phyloP scores from a whole-genome alignment of 371 early-diverging fungal species.

The Mucor lusitanicus region DNA sequence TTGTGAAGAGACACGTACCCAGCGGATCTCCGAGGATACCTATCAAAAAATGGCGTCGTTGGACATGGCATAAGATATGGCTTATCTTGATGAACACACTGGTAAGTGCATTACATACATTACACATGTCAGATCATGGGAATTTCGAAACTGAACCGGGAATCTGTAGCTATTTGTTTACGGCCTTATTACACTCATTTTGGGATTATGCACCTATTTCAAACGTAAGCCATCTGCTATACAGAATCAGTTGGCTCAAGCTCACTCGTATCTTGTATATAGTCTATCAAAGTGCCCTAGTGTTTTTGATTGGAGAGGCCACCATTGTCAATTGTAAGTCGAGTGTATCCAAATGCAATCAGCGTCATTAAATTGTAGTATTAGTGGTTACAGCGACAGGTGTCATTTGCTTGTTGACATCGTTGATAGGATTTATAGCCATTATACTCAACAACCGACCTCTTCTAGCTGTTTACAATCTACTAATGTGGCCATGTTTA shows the following conservation, averaged over 20 bases:
- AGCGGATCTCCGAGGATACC: neutral
- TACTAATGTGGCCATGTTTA: conserved; percentile 58
- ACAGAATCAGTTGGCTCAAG: neutral
- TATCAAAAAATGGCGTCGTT: conserved; percentile 12
- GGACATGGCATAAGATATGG: conserved; percentile 11
- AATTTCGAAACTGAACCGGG: neutral
- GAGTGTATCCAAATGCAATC: neutral
- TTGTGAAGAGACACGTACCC: neutral
- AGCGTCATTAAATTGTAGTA: neutral
- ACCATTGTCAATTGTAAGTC: conserved; percentile 8
- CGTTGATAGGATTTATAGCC: conserved; percentile 53
- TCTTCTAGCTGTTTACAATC: conserved; percentile 45
- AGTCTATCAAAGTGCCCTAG: conserved; percentile 8
- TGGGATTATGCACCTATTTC: conserved; percentile 11
- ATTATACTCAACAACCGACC: conserved; percentile 54
- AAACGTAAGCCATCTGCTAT: neutral
- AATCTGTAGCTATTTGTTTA: conserved; percentile 6
- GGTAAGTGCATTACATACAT: neutral
- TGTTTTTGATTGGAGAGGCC: conserved; percentile 1
- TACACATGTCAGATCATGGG: too few species aligned
- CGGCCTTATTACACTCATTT: conserved; percentile 3
- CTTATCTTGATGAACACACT: conserved; percentile 1
- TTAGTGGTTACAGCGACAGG: conserved; percentile 52
- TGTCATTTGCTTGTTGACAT: conserved; percentile 41
- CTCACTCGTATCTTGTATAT: neutral